These are phyloP conservation scores for Jimgerdemannia flammicorona DNA, from an alignment of 192 early-diverging fungal species.

Conservation along the genomic window DNA sequence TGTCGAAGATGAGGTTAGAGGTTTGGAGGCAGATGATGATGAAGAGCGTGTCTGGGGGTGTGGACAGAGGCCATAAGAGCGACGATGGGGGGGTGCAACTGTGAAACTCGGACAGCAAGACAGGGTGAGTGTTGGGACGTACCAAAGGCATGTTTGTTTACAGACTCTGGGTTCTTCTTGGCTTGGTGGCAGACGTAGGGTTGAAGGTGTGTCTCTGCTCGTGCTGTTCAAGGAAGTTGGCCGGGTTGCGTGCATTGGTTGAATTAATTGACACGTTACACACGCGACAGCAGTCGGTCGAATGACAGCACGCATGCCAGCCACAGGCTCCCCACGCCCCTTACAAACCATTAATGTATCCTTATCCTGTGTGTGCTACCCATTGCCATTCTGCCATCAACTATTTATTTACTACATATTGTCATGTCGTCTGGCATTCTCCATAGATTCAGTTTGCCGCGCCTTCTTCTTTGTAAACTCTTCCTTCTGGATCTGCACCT, in stretches of 20 bases:
- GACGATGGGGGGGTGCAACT: not conserved
- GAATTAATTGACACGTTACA: not conserved
- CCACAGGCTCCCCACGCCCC: not conserved
- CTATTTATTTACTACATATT: not conserved
- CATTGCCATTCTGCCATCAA: not conserved
- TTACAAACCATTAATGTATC: not conserved
- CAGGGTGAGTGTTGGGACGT: not conserved
- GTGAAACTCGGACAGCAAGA: not conserved
- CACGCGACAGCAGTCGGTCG: not conserved
- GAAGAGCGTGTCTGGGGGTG: too few relatives aligned
- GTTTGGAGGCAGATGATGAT: not conserved
- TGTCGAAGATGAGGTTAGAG: not conserved
- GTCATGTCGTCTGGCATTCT: not conserved
- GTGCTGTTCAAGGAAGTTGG: not conserved
- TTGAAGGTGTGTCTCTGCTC: not conserved
- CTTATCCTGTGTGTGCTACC: too few relatives aligned
- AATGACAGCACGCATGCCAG: not conserved
- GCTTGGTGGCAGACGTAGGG: not conserved
- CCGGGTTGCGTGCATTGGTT: not conserved
- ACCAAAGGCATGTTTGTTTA: slow-evolving; percentile 31
- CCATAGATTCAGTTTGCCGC: not conserved
- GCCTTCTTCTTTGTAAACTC: not conserved
- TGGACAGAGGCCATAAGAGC: not conserved
- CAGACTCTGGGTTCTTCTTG: not conserved
- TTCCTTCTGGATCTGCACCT: not conserved